phyloP scores from a whole-genome alignment of 345 rosid genomes.

The Boechera retrofracta region DNA sequence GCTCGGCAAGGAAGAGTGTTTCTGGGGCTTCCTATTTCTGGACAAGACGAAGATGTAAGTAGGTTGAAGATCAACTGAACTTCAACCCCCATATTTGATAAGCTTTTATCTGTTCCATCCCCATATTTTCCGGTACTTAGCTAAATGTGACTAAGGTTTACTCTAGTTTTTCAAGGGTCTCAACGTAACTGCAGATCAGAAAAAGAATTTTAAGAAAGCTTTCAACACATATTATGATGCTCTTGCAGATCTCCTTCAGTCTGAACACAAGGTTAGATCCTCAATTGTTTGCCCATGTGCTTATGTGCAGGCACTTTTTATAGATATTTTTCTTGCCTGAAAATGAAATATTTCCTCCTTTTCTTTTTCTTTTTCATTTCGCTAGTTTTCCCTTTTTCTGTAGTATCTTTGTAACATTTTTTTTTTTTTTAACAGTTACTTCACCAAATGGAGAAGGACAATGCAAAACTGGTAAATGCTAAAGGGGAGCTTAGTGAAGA shows the following conservation, averaged over 20 bases:
- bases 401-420: background rate
- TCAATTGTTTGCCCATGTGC: conserved; percentile 18
- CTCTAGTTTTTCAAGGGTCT: conserved; percentile 81
- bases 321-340: conserved; percentile 25
- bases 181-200: conserved; percentile 83
- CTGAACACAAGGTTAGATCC: conserved; percentile 82
- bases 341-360: conserved; percentile 25
- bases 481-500: conserved; percentile 99
- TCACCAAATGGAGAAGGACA: conserved; percentile 97
- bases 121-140: background rate
- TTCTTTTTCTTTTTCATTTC: conserved; percentile 26
- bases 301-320: background rate
- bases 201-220: conserved; percentile 79
- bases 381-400: conserved; percentile 8
- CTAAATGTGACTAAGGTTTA: conserved; percentile 45
- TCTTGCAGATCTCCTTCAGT: conserved; percentile 82
- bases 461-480: conserved; percentile 86
- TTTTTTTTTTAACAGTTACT: conserved; percentile 58
- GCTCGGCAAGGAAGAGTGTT: conserved; percentile 97
- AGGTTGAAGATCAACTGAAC: conserved; percentile 22
- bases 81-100: background rate
- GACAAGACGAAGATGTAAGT: conserved; percentile 91
- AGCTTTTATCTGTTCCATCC: conserved; percentile 18
- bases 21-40: conserved; percentile 87
- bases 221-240: conserved; percentile 81